These are phyloP conservation scores for Glomus cerebriforme DNA, from an alignment of 192 early-diverging fungal species.

Conservation along the genomic window DNA sequence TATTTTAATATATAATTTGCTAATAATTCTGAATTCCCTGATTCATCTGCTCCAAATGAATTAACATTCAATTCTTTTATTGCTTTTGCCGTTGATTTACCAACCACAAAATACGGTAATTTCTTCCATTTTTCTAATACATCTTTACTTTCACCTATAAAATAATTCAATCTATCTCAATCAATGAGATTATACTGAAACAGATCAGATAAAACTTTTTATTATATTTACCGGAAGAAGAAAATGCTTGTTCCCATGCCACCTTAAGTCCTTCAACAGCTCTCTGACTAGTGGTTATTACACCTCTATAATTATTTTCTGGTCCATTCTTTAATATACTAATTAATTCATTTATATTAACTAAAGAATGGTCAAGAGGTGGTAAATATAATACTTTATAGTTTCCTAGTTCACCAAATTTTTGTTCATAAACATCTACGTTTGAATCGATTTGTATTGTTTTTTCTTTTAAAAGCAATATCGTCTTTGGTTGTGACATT, in stretches of 20 bases:
- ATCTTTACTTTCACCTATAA: background rate
- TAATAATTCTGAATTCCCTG: constrained; percentile 46
- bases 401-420: background rate
- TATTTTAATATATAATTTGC: constrained; percentile 37
- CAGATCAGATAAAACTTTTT: too few species aligned
- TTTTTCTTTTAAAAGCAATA: background rate
- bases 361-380: constrained; percentile 27
- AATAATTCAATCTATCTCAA: too few species aligned
- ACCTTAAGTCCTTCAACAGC: constrained; percentile 44
- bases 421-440: background rate
- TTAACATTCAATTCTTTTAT: constrained; percentile 24
- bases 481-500: background rate
- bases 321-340: constrained; percentile 32
- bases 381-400: constrained; percentile 34
- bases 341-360: constrained; percentile 19
- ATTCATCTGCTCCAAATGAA: constrained; percentile 26
- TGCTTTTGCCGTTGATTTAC: constrained; percentile 43
- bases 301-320: constrained; percentile 26
- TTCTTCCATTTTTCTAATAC: constrained; percentile 33
- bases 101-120: constrained; percentile 48
- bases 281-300: constrained; percentile 46
- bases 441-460: background rate
- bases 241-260: constrained; percentile 25
- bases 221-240: constrained; percentile 19
- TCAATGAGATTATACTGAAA: too few species aligned